Percentiles rank a stretch among this genome's conserved stretches.
Evolutionary conservation across 768 basidiomycete species (phyloP).

Genomic region (Phlebiopsis gigantea): DNA sequence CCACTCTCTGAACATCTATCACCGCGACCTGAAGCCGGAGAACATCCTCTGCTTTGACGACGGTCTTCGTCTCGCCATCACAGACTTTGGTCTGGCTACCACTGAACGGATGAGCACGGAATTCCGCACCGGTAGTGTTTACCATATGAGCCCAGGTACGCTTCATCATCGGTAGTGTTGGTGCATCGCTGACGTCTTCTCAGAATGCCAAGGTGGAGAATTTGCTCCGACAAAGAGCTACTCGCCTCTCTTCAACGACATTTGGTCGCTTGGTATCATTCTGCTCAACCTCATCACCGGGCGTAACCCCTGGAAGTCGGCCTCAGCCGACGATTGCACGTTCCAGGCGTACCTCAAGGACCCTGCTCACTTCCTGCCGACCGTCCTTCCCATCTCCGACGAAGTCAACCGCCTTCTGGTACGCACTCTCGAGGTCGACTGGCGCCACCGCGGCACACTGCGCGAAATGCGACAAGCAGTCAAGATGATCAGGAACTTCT

Average conservation of each 20-base stretch:
- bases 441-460: conserved; percentile 29
- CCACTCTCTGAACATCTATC: conserved; percentile 88
- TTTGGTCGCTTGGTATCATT: conserved; percentile 96
- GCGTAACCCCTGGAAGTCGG: conserved; percentile 94
- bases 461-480: conserved; percentile 52
- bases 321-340: conserved; percentile 75
- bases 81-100: conserved; percentile 94
- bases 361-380: conserved; percentile 75
- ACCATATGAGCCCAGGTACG: conserved; percentile 94
- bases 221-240: conserved; percentile 65
- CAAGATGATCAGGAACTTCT: conserved; percentile 56
- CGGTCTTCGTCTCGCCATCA: conserved; percentile 76
- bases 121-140: conserved; percentile 95
- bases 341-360: conserved; percentile 84
- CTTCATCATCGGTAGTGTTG: conserved; percentile 7
- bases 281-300: conserved; percentile 94
- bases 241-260: conserved; percentile 84
- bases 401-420: conserved; percentile 31
- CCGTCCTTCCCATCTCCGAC: conserved; percentile 32
- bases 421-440: conserved; percentile 29
- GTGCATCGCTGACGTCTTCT: conserved; percentile 14
- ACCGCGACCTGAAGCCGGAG: conserved; percentile 97
- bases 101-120: conserved; percentile 81
- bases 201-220: conserved; percentile 85
- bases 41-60: conserved; percentile 83